Evolutionary conservation across 768 basidiomycete species (phyloP).

Genomic region (Amanita rubescens): DNA sequence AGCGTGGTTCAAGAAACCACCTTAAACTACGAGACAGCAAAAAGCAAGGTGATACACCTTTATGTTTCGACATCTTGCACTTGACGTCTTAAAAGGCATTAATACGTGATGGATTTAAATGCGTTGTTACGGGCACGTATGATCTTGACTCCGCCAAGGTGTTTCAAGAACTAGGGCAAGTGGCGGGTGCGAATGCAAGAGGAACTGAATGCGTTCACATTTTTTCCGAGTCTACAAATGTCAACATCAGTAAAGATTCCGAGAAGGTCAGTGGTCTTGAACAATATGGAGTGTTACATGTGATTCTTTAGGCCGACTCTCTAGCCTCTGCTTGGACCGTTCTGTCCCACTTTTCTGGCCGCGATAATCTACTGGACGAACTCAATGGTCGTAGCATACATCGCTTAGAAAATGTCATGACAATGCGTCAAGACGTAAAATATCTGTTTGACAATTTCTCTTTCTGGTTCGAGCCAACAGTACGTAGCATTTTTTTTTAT

Average conservation of each 20-base stretch:
- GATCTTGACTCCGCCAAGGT: background rate
- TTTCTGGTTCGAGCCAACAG: constrained; percentile 16
- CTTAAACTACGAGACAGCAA: background rate
- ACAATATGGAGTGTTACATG: too few relatives aligned
- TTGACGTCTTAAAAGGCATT: background rate
- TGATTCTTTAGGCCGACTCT: constrained; percentile 10
- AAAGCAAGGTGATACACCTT: background rate
- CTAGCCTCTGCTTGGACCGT: constrained; percentile 14
- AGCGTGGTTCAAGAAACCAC: background rate
- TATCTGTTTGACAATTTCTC: constrained; percentile 9
- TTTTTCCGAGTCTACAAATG: background rate
- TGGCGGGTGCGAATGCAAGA: background rate
- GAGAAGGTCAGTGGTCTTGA: too few relatives aligned
- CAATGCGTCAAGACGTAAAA: constrained; percentile 8
- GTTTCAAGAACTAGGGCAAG: background rate
- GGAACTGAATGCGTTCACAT: background rate
- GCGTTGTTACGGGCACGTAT: background rate
- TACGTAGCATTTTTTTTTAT: background rate
- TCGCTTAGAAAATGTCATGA: constrained; percentile 19
- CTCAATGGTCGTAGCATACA: constrained; percentile 20
- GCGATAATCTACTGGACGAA: constrained; percentile 9
- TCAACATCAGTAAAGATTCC: background rate
- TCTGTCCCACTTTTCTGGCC: constrained; percentile 9
- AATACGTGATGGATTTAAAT: background rate
- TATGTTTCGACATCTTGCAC: background rate